Evolutionary conservation across 768 basidiomycete species (phyloP).

Genomic region (Russula olivacea): DNA sequence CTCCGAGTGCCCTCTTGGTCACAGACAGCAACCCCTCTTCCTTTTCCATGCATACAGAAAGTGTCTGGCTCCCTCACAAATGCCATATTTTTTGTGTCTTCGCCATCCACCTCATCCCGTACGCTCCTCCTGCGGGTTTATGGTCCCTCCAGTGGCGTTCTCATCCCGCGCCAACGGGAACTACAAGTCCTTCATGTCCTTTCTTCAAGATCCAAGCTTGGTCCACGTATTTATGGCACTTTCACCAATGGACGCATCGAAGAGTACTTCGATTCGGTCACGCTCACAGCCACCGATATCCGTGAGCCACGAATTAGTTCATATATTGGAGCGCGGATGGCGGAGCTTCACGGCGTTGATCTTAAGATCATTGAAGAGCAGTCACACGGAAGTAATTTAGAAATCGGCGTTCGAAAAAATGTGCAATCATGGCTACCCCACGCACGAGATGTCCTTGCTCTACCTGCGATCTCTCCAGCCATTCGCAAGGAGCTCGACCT

Average conservation of each 20-base stretch:
- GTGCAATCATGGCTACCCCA: constrained; percentile 63
- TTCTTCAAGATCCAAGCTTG: constrained; percentile 82
- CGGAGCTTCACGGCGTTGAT: constrained; percentile 91
- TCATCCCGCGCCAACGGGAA: constrained; percentile 86
- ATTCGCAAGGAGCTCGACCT: constrained; percentile 56
- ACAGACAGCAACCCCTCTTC: constrained; percentile 39
- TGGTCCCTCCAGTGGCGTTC: constrained; percentile 75
- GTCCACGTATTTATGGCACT: constrained; percentile 89
- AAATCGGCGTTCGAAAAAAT: constrained; percentile 59
- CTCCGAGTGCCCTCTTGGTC: constrained; percentile 59
- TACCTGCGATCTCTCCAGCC: constrained; percentile 46
- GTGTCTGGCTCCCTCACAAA: constrained; percentile 93
- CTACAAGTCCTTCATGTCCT: constrained; percentile 85
- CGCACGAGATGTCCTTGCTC: constrained; percentile 68
- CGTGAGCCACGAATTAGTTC: constrained; percentile 68
- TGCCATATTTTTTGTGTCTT: constrained; percentile 94
- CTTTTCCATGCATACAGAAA: constrained; percentile 59
- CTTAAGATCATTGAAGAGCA: constrained; percentile 54
- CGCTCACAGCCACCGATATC: constrained; percentile 72
- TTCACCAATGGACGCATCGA: constrained; percentile 95
- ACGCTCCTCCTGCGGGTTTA: constrained; percentile 90
- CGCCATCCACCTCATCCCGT: constrained; percentile 43
- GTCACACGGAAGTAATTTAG: constrained; percentile 45
- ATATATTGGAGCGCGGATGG: constrained; percentile 93
- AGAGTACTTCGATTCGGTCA: constrained; percentile 87